Conservation (phyloP, 1,139 yeast genomes). For the Geotrichum candidum region DNA sequence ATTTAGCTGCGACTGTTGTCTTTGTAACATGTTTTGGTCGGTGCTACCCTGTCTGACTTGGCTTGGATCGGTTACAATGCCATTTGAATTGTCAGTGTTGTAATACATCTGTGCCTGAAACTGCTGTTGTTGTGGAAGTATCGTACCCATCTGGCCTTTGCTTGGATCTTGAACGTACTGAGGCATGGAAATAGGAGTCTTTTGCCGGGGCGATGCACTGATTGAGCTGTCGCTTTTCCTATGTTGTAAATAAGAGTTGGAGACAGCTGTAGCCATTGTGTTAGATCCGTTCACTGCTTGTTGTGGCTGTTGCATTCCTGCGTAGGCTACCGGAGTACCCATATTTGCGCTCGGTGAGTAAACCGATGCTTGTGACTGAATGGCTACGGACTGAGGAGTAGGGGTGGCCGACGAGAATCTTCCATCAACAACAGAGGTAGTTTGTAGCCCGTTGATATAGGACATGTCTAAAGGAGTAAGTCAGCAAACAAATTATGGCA, state of each 20-base stretch:
- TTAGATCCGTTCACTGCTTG: background rate
- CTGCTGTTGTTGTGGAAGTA: slow-evolving; percentile 3
- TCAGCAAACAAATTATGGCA: background rate
- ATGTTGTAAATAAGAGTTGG: slow-evolving; percentile 1
- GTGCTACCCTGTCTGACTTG: background rate
- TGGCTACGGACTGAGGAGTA: background rate
- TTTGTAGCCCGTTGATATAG: slow-evolving; percentile 5
- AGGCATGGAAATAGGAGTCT: slow-evolving; percentile 3
- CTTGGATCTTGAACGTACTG: slow-evolving; percentile 1
- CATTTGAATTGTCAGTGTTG: background rate
- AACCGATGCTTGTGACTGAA: slow-evolving; percentile 3
- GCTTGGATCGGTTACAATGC: background rate
- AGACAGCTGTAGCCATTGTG: background rate
- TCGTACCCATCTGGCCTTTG: background rate
- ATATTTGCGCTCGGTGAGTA: background rate
- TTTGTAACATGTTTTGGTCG: slow-evolving; percentile 2
- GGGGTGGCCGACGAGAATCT: background rate
- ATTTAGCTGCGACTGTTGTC: slow-evolving; percentile 5
- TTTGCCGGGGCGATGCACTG: slow-evolving; percentile 1
- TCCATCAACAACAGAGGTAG: background rate
- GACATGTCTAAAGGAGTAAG: background rate
- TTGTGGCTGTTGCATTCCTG: background rate
- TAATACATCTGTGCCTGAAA: background rate
- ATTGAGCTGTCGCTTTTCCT: slow-evolving; percentile 1
- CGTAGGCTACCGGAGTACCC: background rate